Percentiles rank a stretch among this genome's conserved stretches.
Conservation (phyloP, 192 early-diverging fungal species). For the Backusella morwellensis region DNA sequence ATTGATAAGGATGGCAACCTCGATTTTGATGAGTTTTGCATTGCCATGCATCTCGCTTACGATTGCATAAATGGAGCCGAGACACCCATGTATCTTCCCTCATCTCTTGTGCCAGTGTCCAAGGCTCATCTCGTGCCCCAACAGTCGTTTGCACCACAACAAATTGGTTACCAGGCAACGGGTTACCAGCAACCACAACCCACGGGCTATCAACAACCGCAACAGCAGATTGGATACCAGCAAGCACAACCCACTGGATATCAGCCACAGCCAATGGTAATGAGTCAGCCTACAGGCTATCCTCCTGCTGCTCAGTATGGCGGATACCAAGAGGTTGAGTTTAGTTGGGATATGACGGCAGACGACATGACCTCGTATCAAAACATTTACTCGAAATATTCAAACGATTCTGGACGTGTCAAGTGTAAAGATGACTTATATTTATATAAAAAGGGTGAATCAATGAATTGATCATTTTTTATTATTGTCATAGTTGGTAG, state of each 20-base stretch:
- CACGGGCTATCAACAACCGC: background rate
- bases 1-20: conserved; percentile 81
- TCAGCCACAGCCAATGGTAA: conserved; percentile 8
- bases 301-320: conserved; percentile 6
- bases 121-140: conserved; percentile 54
- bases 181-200: conserved; percentile 32
- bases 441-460: background rate
- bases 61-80: conserved; percentile 56
- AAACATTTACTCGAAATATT: conserved; percentile 52
- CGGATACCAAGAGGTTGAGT: conserved; percentile 36
- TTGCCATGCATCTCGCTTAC: conserved; percentile 77
- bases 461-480: background rate
- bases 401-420: conserved; percentile 47
- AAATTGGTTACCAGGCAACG: conserved; percentile 36
- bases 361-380: conserved; percentile 57
- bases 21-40: conserved; percentile 82
- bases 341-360: conserved; percentile 66
- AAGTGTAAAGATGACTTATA: conserved; percentile 28
- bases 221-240: conserved; percentile 23
- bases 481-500: conserved; percentile 40
- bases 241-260: conserved; percentile 43
- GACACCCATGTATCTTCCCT: conserved; percentile 60
- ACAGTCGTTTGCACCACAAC: conserved; percentile 13
- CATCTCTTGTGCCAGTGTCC: conserved; percentile 61
- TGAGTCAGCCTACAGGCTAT: conserved; percentile 23